Percentiles rank a stretch among this genome's conserved stretches.
phyloP scores from a whole-genome alignment of 306 rosid genomes.

The Cucurbita moschata region DNA sequence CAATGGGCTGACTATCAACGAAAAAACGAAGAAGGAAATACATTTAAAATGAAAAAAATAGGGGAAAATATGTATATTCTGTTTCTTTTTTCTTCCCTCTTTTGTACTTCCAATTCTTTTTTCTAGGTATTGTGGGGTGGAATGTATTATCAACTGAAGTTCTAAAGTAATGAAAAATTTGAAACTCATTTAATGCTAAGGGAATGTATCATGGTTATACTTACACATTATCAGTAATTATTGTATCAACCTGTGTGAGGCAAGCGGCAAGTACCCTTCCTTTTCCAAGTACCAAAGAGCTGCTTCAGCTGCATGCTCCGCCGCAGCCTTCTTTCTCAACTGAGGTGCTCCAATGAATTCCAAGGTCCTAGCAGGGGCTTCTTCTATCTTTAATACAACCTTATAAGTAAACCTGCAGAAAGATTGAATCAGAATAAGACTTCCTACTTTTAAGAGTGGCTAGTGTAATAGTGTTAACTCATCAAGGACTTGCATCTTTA shows the following conservation, averaged over 20 bases:
- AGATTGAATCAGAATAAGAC: neutral
- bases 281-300: constrained; percentile 62
- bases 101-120: neutral
- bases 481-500: constrained; percentile 27
- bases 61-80: neutral
- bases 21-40: neutral
- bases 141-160: neutral
- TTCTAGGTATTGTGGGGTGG: neutral
- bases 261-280: constrained; percentile 28
- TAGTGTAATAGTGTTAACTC: neutral
- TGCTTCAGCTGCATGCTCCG: constrained; percentile 73
- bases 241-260: neutral
- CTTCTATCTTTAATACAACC: constrained; percentile 53
- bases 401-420: constrained; percentile 49
- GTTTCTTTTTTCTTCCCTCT: neutral
- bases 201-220: neutral
- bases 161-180: neutral
- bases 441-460: neutral
- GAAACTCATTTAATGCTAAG: neutral
- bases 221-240: neutral
- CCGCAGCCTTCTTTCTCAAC: constrained; percentile 55
- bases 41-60: neutral
- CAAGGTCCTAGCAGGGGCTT: constrained; percentile 22
- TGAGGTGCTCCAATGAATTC: constrained; percentile 45
- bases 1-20: neutral